Evolutionary conservation across 257 asterid genomes (phyloP).

Genomic region (Plantago elongata): DNA sequence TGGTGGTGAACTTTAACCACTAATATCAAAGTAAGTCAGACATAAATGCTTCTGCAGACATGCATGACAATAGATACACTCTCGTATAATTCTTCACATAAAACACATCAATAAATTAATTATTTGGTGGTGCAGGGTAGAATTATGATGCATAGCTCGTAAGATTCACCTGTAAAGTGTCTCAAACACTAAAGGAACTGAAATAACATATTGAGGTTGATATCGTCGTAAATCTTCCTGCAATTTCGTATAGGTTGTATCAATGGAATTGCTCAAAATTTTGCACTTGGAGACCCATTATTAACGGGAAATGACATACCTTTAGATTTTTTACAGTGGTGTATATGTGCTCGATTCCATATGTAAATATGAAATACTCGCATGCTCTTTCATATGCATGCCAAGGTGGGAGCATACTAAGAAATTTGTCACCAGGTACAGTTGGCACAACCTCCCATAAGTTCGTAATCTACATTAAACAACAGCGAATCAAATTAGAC

Average conservation of each 20-base stretch:
- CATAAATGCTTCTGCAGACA: background rate
- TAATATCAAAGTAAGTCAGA: background rate
- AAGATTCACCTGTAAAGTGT: slow-evolving; percentile 68
- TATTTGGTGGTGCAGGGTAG: slow-evolving; percentile 2
- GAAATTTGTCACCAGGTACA: slow-evolving; percentile 74
- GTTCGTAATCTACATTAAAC: slow-evolving; percentile 45
- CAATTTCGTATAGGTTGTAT: slow-evolving; percentile 20
- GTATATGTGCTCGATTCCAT: slow-evolving; percentile 74
- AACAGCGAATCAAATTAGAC: slow-evolving; percentile 23
- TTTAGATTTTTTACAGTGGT: slow-evolving; percentile 64
- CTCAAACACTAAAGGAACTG: slow-evolving; percentile 91
- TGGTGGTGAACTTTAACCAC: too few relatives aligned
- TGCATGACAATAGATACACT: background rate
- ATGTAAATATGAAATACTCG: slow-evolving; percentile 75
- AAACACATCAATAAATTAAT: background rate
- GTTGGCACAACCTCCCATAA: slow-evolving; percentile 87
- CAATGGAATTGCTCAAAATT: slow-evolving; percentile 9
- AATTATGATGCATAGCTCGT: slow-evolving; percentile 1
- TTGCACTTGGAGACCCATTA: slow-evolving; percentile 1
- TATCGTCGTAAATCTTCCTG: slow-evolving; percentile 78
- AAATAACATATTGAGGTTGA: slow-evolving; percentile 76
- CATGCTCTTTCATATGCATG: slow-evolving; percentile 91
- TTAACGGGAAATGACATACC: slow-evolving; percentile 36
- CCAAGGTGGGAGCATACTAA: slow-evolving; percentile 97
- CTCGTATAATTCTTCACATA: background rate